Evolutionary conservation across 2,329 filamentous ascomycete genomes (phyloP), one percentile per base, ranked within the genome.

Genomic region (Penicillium decumbens): DNA sequence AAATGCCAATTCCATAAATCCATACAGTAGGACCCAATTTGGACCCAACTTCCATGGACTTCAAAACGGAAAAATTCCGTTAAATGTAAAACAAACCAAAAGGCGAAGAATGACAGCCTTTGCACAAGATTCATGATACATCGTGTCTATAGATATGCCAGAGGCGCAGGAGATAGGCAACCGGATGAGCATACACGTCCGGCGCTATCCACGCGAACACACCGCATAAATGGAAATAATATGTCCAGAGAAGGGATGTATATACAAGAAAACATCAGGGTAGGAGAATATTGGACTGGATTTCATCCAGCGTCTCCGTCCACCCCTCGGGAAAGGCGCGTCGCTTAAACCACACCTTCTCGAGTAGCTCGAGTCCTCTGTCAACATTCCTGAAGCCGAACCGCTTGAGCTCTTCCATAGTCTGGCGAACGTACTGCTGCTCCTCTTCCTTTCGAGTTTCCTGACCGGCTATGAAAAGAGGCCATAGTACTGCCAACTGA

Each of bases 401-500:
- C 12, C 58, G 56, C 30, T 60, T 58, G 18, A 65, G 28, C 9
- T 56, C 59, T 4, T 59, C 47, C 63, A 66, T 65, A 7, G 62
- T 68, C 35, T 66, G 54, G 7, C 64, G 61, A 18, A 70, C 57
- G 38, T 55, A 64, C 37, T 60, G 58, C 43, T 68, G 66, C 47
- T 68, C 28, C 10, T 27, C 18, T 40, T 61, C 55, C 27, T 65
- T 57, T 7, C 61, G 57, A 1, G 61, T 63, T 42, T 69, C 67
- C 20, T 65, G 63, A 2, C 66, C 66, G 6, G 66, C 67, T 24
- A 65, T 65, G 30, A 66, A 69, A 12, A 70, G 57, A 6, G 65
- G 64, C 67, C 33, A 70, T 12, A 66, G 38, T 10, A 64, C 52
- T 9, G 65, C 67, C 43, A 70, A 49, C 27, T 65, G 66, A 4